These are phyloP conservation scores for Beauveria pseudobassiana DNA, from an alignment of 2,329 filamentous ascomycete species.

Conservation along the genomic window DNA sequence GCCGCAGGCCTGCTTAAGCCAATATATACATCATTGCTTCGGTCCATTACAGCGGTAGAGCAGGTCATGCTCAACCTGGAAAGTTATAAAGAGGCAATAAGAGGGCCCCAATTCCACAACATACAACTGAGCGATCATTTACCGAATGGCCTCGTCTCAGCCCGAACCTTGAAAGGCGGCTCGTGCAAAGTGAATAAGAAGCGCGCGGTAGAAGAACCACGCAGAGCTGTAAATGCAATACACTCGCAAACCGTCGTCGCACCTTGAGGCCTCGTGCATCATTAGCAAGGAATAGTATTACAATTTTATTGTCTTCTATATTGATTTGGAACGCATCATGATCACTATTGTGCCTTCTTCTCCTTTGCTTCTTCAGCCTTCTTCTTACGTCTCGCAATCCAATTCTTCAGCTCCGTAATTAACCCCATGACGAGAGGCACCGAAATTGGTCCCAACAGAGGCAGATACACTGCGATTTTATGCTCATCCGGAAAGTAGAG, in stretches of 20 bases:
- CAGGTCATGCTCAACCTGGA: too few species aligned
- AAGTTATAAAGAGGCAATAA: too few species aligned
- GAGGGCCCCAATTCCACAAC: too few species aligned
- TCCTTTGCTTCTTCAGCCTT: constrained; percentile 31
- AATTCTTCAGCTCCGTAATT: constrained; percentile 70
- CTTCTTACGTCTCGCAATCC: constrained; percentile 41
- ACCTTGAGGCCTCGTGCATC: not conserved
- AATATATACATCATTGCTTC: too few species aligned
- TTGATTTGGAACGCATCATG: not conserved
- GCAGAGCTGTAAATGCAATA: not conserved
- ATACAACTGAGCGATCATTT: not conserved
- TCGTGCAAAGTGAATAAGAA: not conserved
- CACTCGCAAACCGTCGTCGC: too few species aligned
- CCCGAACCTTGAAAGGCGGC: not conserved
- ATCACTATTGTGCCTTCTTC: constrained; percentile 29
- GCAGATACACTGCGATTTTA: constrained; percentile 93
- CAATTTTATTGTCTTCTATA: not conserved
- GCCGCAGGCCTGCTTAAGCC: too few species aligned
- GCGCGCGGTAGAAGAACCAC: not conserved
- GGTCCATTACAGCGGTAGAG: too few species aligned
- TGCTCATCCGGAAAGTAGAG: constrained; percentile 98
- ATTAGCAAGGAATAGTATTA: not conserved
- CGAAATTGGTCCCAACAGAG: constrained; percentile 80
- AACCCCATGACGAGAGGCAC: constrained; percentile 82
- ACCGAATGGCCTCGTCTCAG: not conserved